Base-by-base conservation (phyloP, 176 grass and related monocot species). In the Hordeum marinum region DNA sequence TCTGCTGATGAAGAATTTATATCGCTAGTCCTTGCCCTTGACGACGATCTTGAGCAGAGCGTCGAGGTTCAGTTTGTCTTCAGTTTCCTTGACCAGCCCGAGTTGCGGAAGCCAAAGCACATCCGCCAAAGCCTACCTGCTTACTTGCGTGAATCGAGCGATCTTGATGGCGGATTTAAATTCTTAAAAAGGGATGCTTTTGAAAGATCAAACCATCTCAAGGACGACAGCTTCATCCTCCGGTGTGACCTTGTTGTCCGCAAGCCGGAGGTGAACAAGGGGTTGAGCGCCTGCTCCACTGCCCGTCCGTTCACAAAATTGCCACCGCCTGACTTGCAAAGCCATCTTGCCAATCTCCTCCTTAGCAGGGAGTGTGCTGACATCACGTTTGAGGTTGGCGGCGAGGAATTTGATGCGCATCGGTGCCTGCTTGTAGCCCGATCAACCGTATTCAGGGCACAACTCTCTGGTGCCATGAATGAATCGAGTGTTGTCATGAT, bases 11-110 rank as follows among this genome's bases (percentile, higher is more conserved):
- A 34, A 8, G 29, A 66, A 66, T 67, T 4, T 35, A 35, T 67
- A 5, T 42, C 10, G 5, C 21, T 71, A 14, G n/a, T 0, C 37
- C 36, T 71, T 71, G 1, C 0, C 29, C 29, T 29, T 72, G 68
- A 45, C 0, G 68, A 24, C 2, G 63, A 35, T 65, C 15, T 1
- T 15, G 0, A 1, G 31, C 32, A 4, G 3, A 0, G 5, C 0
- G 40, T 72, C 6, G 7, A 17, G n/a, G 40, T 41, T 45, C 40
- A 42, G 11, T 42, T 1, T 7, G 69, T 1, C 13, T 72, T 43
- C 40, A 72, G 69, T 11, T 72, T 72, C 39, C 46, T 72, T 26
- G 69, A 72, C 24, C 69, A 72, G 69, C 39, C 69, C 1, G 23
- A 72, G 39, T 17, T 43, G 7, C 40, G 12, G 13, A 40, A 8